Evolutionary conservation across 1,284 basidiomycete species (phyloP).

Genomic region (Neolentinus lepideus): DNA sequence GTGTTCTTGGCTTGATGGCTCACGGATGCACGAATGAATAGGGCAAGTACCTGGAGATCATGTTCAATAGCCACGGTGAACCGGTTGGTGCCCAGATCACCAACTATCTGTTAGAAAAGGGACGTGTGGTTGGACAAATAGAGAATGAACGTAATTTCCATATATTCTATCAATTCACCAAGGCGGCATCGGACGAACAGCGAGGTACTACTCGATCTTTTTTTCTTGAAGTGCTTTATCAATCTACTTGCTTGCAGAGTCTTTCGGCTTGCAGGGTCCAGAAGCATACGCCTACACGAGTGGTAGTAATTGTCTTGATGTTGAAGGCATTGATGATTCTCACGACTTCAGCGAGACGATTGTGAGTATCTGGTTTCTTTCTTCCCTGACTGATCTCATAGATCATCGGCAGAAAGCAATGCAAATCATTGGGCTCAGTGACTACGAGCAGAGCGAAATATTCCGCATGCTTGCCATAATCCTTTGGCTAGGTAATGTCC

Average conservation of each 20-base stretch:
- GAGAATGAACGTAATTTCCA: slow-evolving; percentile 97
- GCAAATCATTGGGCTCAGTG: slow-evolving; percentile 83
- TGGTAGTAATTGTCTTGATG: slow-evolving; percentile 87
- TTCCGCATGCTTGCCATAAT: slow-evolving; percentile 90
- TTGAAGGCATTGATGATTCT: slow-evolving; percentile 86
- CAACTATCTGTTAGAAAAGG: slow-evolving; percentile 97
- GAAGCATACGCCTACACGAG: slow-evolving; percentile 95
- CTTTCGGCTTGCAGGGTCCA: slow-evolving; percentile 94
- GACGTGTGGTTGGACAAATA: slow-evolving; percentile 95
- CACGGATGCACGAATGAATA: slow-evolving; percentile 23
- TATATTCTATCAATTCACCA: slow-evolving; percentile 99
- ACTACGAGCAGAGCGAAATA: slow-evolving; percentile 87
- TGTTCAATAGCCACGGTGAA: slow-evolving; percentile 92
- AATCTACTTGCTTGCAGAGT: slow-evolving; percentile 48
- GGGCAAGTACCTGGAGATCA: slow-evolving; percentile 99
- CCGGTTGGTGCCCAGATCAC: slow-evolving; percentile 98
- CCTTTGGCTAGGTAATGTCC: slow-evolving; percentile 96
- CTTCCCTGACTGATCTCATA: slow-evolving; percentile 9
- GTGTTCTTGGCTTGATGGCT: slow-evolving; percentile 5
- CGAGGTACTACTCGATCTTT: slow-evolving; percentile 47
- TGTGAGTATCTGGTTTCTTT: slow-evolving; percentile 35
- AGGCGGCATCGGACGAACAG: slow-evolving; percentile 85
- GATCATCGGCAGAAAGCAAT: slow-evolving; percentile 70
- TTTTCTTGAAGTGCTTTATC: background rate
- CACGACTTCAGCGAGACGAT: slow-evolving; percentile 87